Evolutionary conservation across 176 grass and related monocot genomes (phyloP).

Genomic region (Triticum aestivum): DNA sequence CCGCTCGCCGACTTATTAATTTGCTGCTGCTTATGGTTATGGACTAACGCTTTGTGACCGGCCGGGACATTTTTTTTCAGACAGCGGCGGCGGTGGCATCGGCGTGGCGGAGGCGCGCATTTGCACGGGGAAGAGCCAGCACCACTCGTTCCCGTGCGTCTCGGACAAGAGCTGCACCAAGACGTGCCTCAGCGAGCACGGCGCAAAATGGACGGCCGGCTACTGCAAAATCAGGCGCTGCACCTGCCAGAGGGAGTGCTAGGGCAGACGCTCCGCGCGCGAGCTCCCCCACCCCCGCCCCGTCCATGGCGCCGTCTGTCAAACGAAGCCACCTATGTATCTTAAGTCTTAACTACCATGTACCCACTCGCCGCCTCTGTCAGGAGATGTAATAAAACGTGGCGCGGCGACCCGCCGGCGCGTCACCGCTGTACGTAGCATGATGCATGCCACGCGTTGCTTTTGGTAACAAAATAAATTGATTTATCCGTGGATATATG

Average conservation of each 20-base stretch:
- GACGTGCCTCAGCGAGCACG: conserved; percentile 5
- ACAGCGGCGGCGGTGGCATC: not conserved
- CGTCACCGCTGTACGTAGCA: not conserved
- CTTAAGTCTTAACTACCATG: too few relatives aligned
- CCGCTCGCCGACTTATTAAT: not conserved
- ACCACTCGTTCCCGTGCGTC: conserved; percentile 25
- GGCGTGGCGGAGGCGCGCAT: conserved; percentile 27
- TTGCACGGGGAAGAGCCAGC: conserved; percentile 44
- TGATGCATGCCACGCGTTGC: not conserved
- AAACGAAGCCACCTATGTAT: too few relatives aligned
- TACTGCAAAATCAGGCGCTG: conserved; percentile 19
- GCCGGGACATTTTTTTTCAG: not conserved
- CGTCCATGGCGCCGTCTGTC: not conserved
- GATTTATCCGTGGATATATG: too few relatives aligned
- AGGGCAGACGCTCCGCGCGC: not conserved
- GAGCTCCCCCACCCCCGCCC: not conserved
- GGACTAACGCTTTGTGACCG: not conserved
- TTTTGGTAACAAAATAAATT: not conserved
- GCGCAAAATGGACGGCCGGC: conserved; percentile 22
- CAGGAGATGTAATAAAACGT: conserved; percentile 1
- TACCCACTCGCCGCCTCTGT: not conserved
- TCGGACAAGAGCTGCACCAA: conserved; percentile 18
- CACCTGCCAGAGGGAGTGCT: conserved; percentile 40
- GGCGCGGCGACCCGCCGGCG: not conserved
- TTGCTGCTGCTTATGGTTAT: not conserved